A percentile compares a stretch with the other conserved stretches of the same genome.
These are phyloP conservation scores for Phytophthora kernoviae DNA, from an alignment of 352 stramenopile species.

Conservation along the genomic window DNA sequence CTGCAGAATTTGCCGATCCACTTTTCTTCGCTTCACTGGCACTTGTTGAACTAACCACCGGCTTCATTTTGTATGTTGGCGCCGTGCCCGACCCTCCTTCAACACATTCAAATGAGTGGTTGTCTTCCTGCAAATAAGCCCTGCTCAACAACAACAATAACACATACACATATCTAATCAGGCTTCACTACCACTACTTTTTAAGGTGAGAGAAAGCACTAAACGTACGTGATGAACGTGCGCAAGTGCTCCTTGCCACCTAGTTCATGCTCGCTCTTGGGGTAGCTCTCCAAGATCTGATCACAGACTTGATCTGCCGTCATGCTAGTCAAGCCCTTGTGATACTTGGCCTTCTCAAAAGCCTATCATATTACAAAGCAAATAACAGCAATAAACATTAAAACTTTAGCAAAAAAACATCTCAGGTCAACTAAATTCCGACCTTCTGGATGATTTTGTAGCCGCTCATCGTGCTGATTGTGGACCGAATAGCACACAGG, in stretches of 20 bases:
- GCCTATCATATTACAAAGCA: slow-evolving; percentile 29
- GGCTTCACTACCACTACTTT: background rate
- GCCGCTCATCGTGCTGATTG: slow-evolving; percentile 82
- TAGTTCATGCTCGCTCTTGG: slow-evolving; percentile 77
- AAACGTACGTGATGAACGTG: slow-evolving; percentile 68
- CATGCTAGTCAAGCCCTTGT: slow-evolving; percentile 51
- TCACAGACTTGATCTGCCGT: slow-evolving; percentile 67
- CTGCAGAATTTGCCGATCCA: slow-evolving; percentile 2
- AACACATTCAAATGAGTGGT: slow-evolving; percentile 34
- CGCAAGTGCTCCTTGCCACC: slow-evolving; percentile 72
- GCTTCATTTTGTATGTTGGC: slow-evolving; percentile 46
- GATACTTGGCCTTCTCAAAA: slow-evolving; percentile 83
- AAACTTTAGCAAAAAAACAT: slow-evolving; percentile 5
- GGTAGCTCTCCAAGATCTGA: slow-evolving; percentile 78
- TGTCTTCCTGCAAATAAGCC: slow-evolving; percentile 46
- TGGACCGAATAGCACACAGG: slow-evolving; percentile 68
- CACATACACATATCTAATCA: no score
- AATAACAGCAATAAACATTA: background rate
- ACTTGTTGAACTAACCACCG: slow-evolving; percentile 3
- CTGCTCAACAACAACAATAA: slow-evolving; percentile 19
- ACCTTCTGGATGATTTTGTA: slow-evolving; percentile 83
- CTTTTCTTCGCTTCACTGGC: slow-evolving; percentile 25
- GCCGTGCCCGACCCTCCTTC: slow-evolving; percentile 11
- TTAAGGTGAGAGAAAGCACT: background rate
- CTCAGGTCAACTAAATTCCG: background rate